Evolutionary conservation across 345 rosid species (phyloP), one percentile per base, ranked within the genome.

Genomic region (Diplotaxis tenuifolia): DNA sequence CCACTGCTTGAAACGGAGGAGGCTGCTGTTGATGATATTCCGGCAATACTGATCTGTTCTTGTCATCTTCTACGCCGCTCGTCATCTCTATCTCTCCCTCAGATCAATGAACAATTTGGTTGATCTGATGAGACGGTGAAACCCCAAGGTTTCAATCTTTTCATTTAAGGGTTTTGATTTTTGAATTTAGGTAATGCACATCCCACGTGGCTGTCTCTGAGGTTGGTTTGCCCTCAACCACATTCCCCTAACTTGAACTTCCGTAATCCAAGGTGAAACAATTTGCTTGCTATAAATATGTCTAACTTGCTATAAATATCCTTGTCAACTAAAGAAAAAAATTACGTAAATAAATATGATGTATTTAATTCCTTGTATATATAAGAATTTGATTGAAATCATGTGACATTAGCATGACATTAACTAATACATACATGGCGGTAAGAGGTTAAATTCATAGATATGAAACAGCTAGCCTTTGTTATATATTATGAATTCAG

Each of bases 111-210:
- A 16, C 54, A 47, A 47, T 47, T 47, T 47, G 54, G 16, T 47
- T 47, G 54, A 47, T 47, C 54, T 47, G 54, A 47, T 47, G 54
- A 47, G 54, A 47, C 53, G 53, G 21, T 47, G 54, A 47, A 47
- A 20, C 54, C 54, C 54, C 54, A 16, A 3, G 54, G n/a, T 47
- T 47, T 16, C 54, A 47, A n/a, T 45, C 4, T 47, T 47, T 47
- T 16, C 21, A 47, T 47, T 6, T 47, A 47, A 47, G 16, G 53
- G 54, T 47, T 47, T 47, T 16, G 54, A 15, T 20, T 47, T 47
- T 47, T 16, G 54, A 15, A 16, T 47, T 47, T 16, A 7, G 54
- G 54, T 45, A 21, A 8, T 47, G 54, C 54, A 47, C 21, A 9
- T 16, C 4, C 8, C 54, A 47, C 54, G 54, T 47, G 54, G 10